Conservation (phyloP, 1,284 basidiomycete genomes). For the Ustilago loliicola region DNA sequence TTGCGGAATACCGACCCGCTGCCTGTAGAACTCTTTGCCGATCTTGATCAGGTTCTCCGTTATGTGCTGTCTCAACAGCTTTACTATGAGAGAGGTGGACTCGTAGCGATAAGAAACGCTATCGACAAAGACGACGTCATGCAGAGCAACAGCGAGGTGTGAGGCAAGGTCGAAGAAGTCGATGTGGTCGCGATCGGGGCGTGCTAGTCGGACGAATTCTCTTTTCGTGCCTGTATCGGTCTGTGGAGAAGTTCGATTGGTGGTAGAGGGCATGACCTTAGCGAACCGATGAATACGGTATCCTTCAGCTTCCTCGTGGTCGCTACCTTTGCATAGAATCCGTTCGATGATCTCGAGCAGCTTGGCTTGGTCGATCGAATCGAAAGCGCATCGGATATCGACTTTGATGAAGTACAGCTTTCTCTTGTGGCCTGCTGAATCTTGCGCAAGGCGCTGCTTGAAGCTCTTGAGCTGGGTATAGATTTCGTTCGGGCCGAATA, state of each 20-base stretch:
- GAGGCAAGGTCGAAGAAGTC: conserved; percentile 77
- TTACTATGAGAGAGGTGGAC: conserved; percentile 76
- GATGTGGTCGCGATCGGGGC: conserved; percentile 77
- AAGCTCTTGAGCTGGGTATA: conserved; percentile 41
- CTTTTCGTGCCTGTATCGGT: conserved; percentile 28
- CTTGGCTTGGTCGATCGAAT: conserved; percentile 91
- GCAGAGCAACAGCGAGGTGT: conserved; percentile 75
- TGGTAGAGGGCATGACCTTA: conserved; percentile 43
- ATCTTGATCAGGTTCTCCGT: conserved; percentile 83
- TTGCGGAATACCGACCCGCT: conserved; percentile 92
- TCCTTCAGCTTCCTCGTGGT: conserved; percentile 17
- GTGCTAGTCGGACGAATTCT: conserved; percentile 48
- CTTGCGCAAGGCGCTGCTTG: conserved; percentile 25
- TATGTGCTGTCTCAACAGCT: conserved; percentile 88
- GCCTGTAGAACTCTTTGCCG: conserved; percentile 81
- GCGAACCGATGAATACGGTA: conserved; percentile 65
- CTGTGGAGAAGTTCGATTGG: not conserved
- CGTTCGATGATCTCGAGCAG: conserved; percentile 82
- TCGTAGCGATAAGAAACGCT: conserved; percentile 79
- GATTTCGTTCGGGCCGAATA: conserved; percentile 72
- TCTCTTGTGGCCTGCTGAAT: conserved; percentile 4
- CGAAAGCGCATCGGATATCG: conserved; percentile 95
- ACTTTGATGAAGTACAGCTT: conserved; percentile 90
- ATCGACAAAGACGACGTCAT: conserved; percentile 87
- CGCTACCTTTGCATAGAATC: conserved; percentile 69